Evolutionary conservation across 2,329 filamentous ascomycete genomes (phyloP), one percentile per base, ranked within the genome.

Genomic region (Purpureocillium takamizusanense): DNA sequence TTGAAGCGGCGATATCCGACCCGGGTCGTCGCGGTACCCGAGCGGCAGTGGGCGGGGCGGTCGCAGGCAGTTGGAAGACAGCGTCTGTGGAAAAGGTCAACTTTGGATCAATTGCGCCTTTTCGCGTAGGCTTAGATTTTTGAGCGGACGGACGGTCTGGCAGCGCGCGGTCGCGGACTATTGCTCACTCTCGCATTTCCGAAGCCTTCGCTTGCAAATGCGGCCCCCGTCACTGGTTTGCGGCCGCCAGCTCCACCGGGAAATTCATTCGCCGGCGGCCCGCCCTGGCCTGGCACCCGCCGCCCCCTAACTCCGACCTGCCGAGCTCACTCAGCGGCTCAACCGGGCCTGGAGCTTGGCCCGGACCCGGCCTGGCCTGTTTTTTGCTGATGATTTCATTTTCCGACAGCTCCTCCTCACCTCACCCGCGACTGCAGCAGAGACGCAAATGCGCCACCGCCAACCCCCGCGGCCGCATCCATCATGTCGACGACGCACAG

Each of bases 401-500:
- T 56, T 25, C 21, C 10, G 6, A 25, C 6, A 25, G 21, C 21
- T 25, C 21, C 21, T 25, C 6, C 6, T 6, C 5, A 25, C 21
- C n/a, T n/a, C 21, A 25, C 5, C 5, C 21, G 10, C 21, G 6
- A 25, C 21, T 10, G 21, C 21, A 10, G 21, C 33, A 8, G 17
- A 9, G 7, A 10, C 46, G 33, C 23, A 37, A 36, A 33, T 30
- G 18, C 23, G 36, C 23, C 29, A 28, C 34, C 39, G 28, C 34
- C 25, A 21, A 30, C 41, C 14, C 41, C 40, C 45, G 43, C 43
- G 42, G 39, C 48, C 43, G 33, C 43, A 40, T 38, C 52, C 51
- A 60, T 45, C 45, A 74, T 70, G 69, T 57, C 67, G 69, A 56
- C 67, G 50, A 56, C 62, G 46, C 57, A 62, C 37, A 55, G 58